Conservation (phyloP, 2,329 filamentous ascomycete species). For the Zymoseptoria tritici region DNA sequence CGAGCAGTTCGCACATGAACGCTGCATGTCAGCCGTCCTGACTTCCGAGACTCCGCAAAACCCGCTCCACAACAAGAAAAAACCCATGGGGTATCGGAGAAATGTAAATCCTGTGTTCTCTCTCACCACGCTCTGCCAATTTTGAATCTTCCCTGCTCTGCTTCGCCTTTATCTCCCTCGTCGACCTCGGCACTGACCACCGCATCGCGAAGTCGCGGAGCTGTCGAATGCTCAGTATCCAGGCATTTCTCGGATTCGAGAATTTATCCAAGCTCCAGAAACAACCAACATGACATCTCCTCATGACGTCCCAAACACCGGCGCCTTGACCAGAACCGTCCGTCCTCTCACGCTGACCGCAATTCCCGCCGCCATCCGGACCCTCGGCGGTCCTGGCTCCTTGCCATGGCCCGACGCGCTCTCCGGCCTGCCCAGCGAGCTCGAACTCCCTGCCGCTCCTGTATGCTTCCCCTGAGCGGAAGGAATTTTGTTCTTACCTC, state of each 20-base stretch:
- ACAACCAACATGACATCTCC: background rate
- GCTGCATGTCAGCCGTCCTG: background rate
- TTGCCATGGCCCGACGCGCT: slow-evolving; percentile 34
- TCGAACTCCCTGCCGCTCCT: slow-evolving; percentile 28
- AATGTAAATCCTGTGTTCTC: background rate
- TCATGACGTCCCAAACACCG: slow-evolving; percentile 33
- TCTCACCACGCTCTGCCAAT: background rate
- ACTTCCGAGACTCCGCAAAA: background rate
- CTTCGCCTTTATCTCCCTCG: background rate
- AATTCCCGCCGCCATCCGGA: slow-evolving; percentile 42
- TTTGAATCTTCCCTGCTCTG: background rate
- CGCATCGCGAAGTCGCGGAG: too few species aligned
- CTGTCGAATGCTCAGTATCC: too few species aligned
- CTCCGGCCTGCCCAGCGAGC: slow-evolving; percentile 34
- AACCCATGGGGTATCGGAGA: slow-evolving; percentile 5
- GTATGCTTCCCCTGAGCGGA: slow-evolving; percentile 30
- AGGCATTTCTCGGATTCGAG: background rate
- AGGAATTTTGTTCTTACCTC: slow-evolving; percentile 31
- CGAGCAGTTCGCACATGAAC: background rate
- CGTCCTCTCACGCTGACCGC: slow-evolving; percentile 43
- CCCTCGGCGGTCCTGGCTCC: slow-evolving; percentile 36
- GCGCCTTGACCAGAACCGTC: slow-evolving; percentile 43
- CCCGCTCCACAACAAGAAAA: background rate
- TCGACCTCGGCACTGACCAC: background rate
- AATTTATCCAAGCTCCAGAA: background rate